Conservation (phyloP, 208 protist genomes). For the Crithidia thermophila region DNA sequence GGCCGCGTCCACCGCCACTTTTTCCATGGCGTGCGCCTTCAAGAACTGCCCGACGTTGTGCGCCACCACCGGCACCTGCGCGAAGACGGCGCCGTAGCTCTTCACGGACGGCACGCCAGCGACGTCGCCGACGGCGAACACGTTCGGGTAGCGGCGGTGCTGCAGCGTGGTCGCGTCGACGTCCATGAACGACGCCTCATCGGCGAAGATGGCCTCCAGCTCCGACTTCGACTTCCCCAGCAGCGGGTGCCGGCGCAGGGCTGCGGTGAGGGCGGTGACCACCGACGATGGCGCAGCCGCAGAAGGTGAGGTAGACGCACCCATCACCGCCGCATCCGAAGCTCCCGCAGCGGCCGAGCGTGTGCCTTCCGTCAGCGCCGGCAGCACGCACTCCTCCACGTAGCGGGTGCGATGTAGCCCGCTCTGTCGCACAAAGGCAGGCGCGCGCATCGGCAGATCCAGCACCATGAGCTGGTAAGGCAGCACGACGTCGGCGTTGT, state of each 20-base stretch:
- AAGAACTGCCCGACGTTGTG: constrained; percentile 80
- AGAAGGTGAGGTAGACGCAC: neutral
- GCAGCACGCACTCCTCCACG: constrained; percentile 37
- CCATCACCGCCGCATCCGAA: neutral
- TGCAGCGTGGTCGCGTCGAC: constrained; percentile 77
- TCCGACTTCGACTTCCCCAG: constrained; percentile 12
- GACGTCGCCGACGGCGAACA: constrained; percentile 87
- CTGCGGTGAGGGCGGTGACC: neutral
- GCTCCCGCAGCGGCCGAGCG: neutral
- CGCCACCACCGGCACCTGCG: constrained; percentile 83
- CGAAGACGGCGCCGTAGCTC: constrained; percentile 77
- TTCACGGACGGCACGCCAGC: constrained; percentile 80
- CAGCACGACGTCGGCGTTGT: constrained; percentile 44
- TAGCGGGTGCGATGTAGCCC: constrained; percentile 47
- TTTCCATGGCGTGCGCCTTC: constrained; percentile 16
- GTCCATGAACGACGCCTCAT: constrained; percentile 69
- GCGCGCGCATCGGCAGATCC: constrained; percentile 77
- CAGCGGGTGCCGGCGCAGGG: constrained; percentile 1
- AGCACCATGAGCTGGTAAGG: constrained; percentile 73
- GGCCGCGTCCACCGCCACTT: neutral
- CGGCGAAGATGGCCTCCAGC: constrained; percentile 25
- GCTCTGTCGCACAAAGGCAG: constrained; percentile 68
- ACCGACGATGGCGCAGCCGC: neutral
- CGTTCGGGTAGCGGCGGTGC: constrained; percentile 65
- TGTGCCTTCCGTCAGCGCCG: constrained; percentile 8